Percentiles rank a stretch among this genome's conserved stretches.
Conservation (phyloP, 2,329 filamentous ascomycete species). For the Apiospora phragmitis region DNA sequence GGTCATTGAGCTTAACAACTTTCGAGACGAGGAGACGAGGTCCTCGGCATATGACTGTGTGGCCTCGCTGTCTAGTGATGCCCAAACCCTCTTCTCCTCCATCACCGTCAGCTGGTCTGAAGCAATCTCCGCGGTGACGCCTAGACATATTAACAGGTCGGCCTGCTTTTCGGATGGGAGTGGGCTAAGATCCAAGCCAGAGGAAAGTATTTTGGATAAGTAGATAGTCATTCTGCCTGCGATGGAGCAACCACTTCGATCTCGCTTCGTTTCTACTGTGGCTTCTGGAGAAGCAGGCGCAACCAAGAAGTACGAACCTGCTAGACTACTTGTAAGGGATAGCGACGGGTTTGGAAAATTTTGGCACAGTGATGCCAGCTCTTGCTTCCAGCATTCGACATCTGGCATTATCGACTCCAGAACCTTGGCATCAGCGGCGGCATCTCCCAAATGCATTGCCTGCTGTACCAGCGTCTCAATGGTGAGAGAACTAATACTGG, state of each 20-base stretch:
- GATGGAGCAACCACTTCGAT: slow-evolving; percentile 69
- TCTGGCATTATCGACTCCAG: slow-evolving; percentile 58
- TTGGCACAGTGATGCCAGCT: slow-evolving; percentile 58
- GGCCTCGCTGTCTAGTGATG: slow-evolving; percentile 36
- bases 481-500: slow-evolving; percentile 48
- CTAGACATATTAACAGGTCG: slow-evolving; percentile 53
- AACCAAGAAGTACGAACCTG: slow-evolving; percentile 69
- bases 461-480: slow-evolving; percentile 56
- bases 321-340: slow-evolving; percentile 71
- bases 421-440: slow-evolving; percentile 34
- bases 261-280: slow-evolving; percentile 43
- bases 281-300: slow-evolving; percentile 24
- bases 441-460: slow-evolving; percentile 40
- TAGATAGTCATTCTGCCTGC: slow-evolving; percentile 77
- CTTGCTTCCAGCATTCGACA: slow-evolving; percentile 62
- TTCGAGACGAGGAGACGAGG: slow-evolving; percentile 42
- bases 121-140: slow-evolving; percentile 50
- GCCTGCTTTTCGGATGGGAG: slow-evolving; percentile 44
- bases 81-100: slow-evolving; percentile 48
- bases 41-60: slow-evolving; percentile 41
- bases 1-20: slow-evolving; percentile 36
- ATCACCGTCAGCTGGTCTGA: slow-evolving; percentile 54
- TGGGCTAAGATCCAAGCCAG: slow-evolving; percentile 38
- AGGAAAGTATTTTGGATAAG: slow-evolving; percentile 56
- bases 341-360: slow-evolving; percentile 60